Evolutionary conservation across 345 rosid genomes (phyloP).

Genomic region (Salix dunnii): DNA sequence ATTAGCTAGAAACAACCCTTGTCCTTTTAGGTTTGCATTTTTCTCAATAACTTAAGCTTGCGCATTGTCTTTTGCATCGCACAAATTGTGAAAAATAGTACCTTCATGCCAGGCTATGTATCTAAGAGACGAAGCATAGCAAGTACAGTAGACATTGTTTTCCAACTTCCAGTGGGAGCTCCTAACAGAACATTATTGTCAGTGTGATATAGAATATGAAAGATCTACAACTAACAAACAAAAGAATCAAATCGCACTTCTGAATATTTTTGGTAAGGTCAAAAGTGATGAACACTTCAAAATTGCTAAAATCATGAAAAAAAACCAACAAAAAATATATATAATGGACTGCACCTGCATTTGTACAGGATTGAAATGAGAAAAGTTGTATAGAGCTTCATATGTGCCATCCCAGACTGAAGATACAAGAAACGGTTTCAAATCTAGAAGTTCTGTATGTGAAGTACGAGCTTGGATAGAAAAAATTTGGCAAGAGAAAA

Average conservation of each 20-base stretch:
- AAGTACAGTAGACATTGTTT: conserved; percentile 96
- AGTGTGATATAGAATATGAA: conserved; percentile 85
- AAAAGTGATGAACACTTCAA: not conserved
- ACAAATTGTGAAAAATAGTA: conserved; percentile 4
- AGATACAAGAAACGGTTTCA: conserved; percentile 87
- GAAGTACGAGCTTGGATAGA: conserved; percentile 65
- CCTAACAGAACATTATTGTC: conserved; percentile 90
- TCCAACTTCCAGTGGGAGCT: conserved; percentile 99
- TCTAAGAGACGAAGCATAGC: conserved; percentile 92
- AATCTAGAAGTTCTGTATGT: conserved; percentile 91
- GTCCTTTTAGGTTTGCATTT: too few relatives aligned
- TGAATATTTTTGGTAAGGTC: too few relatives aligned
- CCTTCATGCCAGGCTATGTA: conserved; percentile 98
- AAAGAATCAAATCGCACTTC: conserved; percentile 10
- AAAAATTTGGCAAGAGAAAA: conserved; percentile 18
- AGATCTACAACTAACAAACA: conserved; percentile 53
- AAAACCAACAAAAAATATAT: conserved; percentile 15
- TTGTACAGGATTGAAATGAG: conserved; percentile 97
- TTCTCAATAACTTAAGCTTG: too few relatives aligned
- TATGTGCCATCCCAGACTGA: conserved; percentile 63
- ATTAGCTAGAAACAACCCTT: too few relatives aligned
- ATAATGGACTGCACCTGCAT: conserved; percentile 63
- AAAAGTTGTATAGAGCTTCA: conserved; percentile 78
- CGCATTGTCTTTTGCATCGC: too few relatives aligned
- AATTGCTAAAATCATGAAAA: conserved; percentile 11